These are phyloP conservation scores for Ascochyta viciae-villosae DNA, from an alignment of 2,329 filamentous ascomycete genomes.

Conservation along the genomic window DNA sequence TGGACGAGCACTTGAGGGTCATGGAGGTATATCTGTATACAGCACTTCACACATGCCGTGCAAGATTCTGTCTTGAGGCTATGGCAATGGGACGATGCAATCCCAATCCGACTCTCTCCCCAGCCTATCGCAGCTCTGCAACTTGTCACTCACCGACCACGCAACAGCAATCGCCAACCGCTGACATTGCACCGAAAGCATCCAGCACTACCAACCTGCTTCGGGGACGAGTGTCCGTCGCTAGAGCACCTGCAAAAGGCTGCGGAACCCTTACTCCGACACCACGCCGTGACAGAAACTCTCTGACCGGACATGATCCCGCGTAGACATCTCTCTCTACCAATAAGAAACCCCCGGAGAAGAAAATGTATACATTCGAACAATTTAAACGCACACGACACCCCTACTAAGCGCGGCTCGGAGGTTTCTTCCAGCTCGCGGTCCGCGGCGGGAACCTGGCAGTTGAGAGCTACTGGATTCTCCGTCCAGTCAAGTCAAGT, in stretches of 20 bases:
- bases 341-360: no score
- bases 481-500: no score
- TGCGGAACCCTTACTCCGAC: neutral
- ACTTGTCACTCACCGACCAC: no score
- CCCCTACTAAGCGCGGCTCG: neutral
- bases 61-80: neutral
- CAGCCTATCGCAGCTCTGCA: no score
- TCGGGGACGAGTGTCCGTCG: neutral
- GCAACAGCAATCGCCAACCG: no score
- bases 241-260: neutral
- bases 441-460: constrained; percentile 4
- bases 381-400: no score
- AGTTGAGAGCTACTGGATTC: neutral
- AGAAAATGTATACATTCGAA: no score
- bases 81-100: neutral
- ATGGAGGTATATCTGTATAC: no score
- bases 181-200: neutral
- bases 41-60: neutral
- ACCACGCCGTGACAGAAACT: neutral
- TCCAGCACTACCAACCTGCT: neutral
- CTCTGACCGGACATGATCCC: neutral
- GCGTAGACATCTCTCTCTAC: neutral
- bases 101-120: no score
- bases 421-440: neutral
- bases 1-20: no score